phyloP scores from a whole-genome alignment of 169 alveolate species.

The Plasmodium relictum region DNA sequence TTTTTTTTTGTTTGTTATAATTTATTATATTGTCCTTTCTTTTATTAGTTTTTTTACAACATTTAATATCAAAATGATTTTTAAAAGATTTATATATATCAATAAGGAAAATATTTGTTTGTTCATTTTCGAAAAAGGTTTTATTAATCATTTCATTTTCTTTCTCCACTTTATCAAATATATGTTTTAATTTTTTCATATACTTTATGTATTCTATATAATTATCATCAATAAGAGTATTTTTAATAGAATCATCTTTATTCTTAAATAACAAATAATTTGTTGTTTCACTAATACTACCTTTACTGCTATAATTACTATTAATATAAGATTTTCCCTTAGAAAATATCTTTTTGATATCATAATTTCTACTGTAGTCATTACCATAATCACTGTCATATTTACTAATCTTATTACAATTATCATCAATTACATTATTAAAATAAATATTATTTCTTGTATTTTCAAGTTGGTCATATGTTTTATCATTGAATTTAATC shows the following conservation, averaged over 20 bases:
- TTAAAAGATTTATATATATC: constrained; percentile 75
- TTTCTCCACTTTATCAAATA: constrained; percentile 49
- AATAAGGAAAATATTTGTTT: constrained; percentile 17
- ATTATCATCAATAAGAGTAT: too few species aligned
- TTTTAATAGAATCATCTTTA: too few species aligned
- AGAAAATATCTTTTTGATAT: too few species aligned
- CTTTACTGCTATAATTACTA: neutral
- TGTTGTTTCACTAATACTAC: neutral
- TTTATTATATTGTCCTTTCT: neutral
- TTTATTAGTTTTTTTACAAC: constrained; percentile 4
- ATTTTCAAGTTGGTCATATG: constrained; percentile 5
- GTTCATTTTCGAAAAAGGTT: constrained; percentile 11
- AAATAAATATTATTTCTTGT: neutral
- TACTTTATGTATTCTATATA: constrained; percentile 12
- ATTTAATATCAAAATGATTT: constrained; percentile 46
- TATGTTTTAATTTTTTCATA: constrained; percentile 28
- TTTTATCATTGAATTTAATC: neutral
- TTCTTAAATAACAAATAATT: too few species aligned
- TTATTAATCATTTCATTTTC: constrained; percentile 49
- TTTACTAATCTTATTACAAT: neutral
- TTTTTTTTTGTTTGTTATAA: neutral
- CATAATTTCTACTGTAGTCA: neutral
- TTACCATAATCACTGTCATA: neutral
- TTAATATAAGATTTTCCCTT: neutral
- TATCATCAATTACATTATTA: neutral